These are phyloP conservation scores for Sextonia rubra DNA, from an alignment of 164 flowering plant species.

Conservation along the genomic window DNA sequence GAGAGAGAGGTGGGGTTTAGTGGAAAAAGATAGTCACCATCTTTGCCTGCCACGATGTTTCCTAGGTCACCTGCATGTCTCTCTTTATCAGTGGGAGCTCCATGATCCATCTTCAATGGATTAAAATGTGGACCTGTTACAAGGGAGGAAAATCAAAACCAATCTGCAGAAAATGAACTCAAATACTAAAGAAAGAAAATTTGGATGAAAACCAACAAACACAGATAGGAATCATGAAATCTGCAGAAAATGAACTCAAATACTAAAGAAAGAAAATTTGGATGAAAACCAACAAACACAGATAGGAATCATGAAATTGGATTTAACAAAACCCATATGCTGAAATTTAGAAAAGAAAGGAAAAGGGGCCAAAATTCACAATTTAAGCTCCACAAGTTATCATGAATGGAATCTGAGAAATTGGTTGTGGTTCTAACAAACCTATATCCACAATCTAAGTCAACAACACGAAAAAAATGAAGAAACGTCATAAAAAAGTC, in stretches of 20 bases:
- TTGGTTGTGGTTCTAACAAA: not conserved
- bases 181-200: not conserved
- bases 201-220: not conserved
- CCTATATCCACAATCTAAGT: not conserved
- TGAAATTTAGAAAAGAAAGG: too few relatives aligned
- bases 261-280: too few relatives aligned
- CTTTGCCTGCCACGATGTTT: slow-evolving; percentile 68
- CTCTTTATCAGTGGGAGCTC: slow-evolving; percentile 59
- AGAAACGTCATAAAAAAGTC: not conserved
- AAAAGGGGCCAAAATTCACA: not conserved
- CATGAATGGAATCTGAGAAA: not conserved
- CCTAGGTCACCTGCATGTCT: slow-evolving; percentile 96
- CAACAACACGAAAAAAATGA: not conserved
- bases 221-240: not conserved
- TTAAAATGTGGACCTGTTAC: slow-evolving; percentile 78
- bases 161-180: not conserved
- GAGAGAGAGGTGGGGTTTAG: not conserved
- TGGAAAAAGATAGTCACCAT: slow-evolving; percentile 38
- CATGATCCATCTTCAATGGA: slow-evolving; percentile 74
- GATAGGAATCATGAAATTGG: too few relatives aligned
- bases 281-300: too few relatives aligned
- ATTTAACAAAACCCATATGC: not conserved
- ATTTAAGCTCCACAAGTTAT: not conserved
- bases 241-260: not conserved
- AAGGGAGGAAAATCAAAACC: not conserved